Conservation (phyloP, 106 monocot species). For the Dioscorea alata region DNA sequence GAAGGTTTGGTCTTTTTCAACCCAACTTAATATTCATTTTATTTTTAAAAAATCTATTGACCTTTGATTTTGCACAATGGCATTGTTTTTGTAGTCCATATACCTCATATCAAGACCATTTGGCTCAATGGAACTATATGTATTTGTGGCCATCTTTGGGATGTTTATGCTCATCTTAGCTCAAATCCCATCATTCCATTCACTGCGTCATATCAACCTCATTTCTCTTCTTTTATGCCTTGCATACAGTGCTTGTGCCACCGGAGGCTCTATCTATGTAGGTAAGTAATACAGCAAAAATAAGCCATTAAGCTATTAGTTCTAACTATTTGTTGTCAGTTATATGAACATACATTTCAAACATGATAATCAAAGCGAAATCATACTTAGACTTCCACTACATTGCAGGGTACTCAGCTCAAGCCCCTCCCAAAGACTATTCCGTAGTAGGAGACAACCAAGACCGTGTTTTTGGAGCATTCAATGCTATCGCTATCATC, state of each 20-base stretch:
- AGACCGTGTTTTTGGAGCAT: slow-evolving; percentile 53
- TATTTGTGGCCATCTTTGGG: slow-evolving; percentile 71
- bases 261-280: slow-evolving; percentile 59
- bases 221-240: slow-evolving; percentile 67
- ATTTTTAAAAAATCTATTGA: too few species aligned
- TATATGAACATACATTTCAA: too few species aligned
- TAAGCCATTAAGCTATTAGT: too few species aligned
- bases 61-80: too few species aligned
- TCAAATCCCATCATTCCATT: slow-evolving; percentile 90
- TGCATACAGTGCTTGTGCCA: slow-evolving; percentile 69
- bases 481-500: slow-evolving; percentile 74
- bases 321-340: too few species aligned
- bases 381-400: too few species aligned
- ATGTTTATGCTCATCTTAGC: slow-evolving; percentile 63
- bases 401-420: slow-evolving; percentile 28
- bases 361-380: too few species aligned
- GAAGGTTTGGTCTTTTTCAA: slow-evolving; percentile 37
- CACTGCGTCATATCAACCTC: slow-evolving; percentile 76
- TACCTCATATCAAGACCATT: slow-evolving; percentile 50
- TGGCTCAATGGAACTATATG: slow-evolving; percentile 51
- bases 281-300: slow-evolving; percentile 14
- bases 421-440: slow-evolving; percentile 59
- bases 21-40: too few species aligned
- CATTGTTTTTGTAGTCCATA: slow-evolving; percentile 39
- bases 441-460: slow-evolving; percentile 25